Evolutionary conservation across 176 grass and related monocot genomes (phyloP), one percentile per base, ranked within the genome.

Genomic region (Urochloa ruziziensis): DNA sequence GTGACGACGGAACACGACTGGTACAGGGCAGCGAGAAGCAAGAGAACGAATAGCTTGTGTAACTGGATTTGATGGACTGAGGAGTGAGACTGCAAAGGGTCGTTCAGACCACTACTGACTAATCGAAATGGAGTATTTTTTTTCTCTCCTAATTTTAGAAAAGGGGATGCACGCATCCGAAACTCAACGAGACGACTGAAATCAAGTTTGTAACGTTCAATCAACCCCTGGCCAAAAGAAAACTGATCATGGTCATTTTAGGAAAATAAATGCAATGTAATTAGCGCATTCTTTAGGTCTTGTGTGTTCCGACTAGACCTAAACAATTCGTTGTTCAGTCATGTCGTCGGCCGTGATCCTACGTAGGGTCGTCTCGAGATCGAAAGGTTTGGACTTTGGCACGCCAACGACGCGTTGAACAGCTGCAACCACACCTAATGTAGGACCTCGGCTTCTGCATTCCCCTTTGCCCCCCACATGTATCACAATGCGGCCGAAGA

Each of bases 251-350:
- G 43, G 17, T 28, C 40, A 28, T 23, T 43, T 58, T n/a, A n/a
- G n/a, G n/a, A 54, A 27, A 46, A 25, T 15, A 28, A 17, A 48
- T 77, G 28, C 6, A 47, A 48, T 77, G 28, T 8, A 47, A 15
- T 28, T 49, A 59, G 5, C 1, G 14, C 25, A 47, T 29, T n/a
- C 1, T 73, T 81, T 11, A 35, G 47, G 78, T 67, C 70, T n/a
- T 7, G 28, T 82, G 36, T 51, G 27, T 62, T 60, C 30, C 29
- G 72, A 64, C 72, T 64, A 80, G 67, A 33, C 52, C 44, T 73
- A 51, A 51, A 82, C 30, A 47, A 27, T 3, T 16, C 21, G 23
- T 3, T 43, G 3, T 43, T 43, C 37, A 0, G 67, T 44, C n/a
- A 75, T 40, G 39, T 37, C 14, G 54, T 10, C 18, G 43, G 12